Conservation (phyloP, 345 rosid genomes). For the Kernera saxatilis region DNA sequence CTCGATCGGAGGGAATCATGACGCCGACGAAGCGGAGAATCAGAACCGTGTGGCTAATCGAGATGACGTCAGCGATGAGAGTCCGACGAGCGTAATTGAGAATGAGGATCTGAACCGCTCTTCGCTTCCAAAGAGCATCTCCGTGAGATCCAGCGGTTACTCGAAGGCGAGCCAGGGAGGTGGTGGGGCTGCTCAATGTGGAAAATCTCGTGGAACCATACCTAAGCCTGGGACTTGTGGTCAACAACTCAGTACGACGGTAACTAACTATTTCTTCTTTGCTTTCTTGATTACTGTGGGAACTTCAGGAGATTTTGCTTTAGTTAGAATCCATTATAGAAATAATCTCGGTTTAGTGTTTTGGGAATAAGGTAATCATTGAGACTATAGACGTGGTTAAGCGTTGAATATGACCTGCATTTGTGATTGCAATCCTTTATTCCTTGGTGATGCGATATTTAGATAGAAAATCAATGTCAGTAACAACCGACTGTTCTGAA, state of each 20-base stretch:
- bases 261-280: slow-evolving; percentile 7
- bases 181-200: slow-evolving; percentile 29
- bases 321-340: not conserved
- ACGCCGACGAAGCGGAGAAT: slow-evolving; percentile 22
- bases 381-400: not conserved
- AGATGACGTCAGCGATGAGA: slow-evolving; percentile 31
- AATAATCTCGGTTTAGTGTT: not conserved
- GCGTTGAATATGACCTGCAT: not conserved
- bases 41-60: slow-evolving; percentile 26
- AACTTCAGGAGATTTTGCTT: not conserved
- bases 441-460: too few relatives aligned
- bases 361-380: not conserved
- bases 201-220: slow-evolving; percentile 31
- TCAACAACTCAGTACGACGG: slow-evolving; percentile 29
- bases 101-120: slow-evolving; percentile 38
- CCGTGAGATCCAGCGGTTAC: slow-evolving; percentile 69
- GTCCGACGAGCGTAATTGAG: slow-evolving; percentile 42
- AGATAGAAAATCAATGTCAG: not conserved
- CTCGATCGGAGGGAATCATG: slow-evolving; percentile 24
- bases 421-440: too few relatives aligned
- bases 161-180: slow-evolving; percentile 33
- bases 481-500: not conserved
- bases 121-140: slow-evolving; percentile 69
- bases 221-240: slow-evolving; percentile 36
- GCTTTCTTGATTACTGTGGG: not conserved